Conservation (phyloP, 768 basidiomycete species). For the Mycena amicta region DNA sequence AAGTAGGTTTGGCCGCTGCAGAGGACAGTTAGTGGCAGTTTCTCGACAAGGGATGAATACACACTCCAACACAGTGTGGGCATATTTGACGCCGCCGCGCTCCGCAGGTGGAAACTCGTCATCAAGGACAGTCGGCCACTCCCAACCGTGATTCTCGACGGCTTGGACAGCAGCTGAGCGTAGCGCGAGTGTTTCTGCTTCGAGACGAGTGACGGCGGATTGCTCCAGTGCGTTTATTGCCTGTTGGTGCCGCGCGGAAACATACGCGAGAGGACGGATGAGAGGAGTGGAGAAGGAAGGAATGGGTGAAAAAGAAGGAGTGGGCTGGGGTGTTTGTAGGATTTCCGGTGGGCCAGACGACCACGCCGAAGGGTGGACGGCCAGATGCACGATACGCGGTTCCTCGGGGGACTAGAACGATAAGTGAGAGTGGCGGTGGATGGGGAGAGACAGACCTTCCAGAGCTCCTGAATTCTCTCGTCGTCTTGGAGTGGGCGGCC, state of each 20-base stretch:
- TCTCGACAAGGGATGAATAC: constrained; percentile 21
- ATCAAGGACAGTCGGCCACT: constrained; percentile 54
- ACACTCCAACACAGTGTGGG: constrained; percentile 42
- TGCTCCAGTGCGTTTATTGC: constrained; percentile 37
- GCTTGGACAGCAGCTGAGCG: constrained; percentile 34
- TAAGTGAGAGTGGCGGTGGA: neutral
- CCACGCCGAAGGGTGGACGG: constrained; percentile 84
- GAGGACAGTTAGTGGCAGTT: constrained; percentile 10
- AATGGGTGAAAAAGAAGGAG: constrained; percentile 12
- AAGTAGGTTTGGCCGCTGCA: constrained; percentile 58
- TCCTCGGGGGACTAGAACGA: constrained; percentile 52
- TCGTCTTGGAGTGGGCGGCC: constrained; percentile 67
- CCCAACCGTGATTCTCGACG: constrained; percentile 45
- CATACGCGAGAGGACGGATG: constrained; percentile 33
- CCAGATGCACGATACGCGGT: constrained; percentile 67
- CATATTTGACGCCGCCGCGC: constrained; percentile 46
- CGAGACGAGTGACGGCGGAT: constrained; percentile 10
- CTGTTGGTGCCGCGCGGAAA: constrained; percentile 45
- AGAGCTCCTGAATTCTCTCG: constrained; percentile 66
- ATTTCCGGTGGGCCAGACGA: constrained; percentile 50
- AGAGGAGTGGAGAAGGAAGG: neutral
- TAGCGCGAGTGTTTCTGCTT: constrained; percentile 12
- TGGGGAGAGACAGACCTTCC: constrained; percentile 55
- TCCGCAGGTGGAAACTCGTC: constrained; percentile 44
- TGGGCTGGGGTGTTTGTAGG: constrained; percentile 21